Evolutionary conservation across 306 rosid species (phyloP), one percentile per base, ranked within the genome.

Genomic region (Rosa persica): DNA sequence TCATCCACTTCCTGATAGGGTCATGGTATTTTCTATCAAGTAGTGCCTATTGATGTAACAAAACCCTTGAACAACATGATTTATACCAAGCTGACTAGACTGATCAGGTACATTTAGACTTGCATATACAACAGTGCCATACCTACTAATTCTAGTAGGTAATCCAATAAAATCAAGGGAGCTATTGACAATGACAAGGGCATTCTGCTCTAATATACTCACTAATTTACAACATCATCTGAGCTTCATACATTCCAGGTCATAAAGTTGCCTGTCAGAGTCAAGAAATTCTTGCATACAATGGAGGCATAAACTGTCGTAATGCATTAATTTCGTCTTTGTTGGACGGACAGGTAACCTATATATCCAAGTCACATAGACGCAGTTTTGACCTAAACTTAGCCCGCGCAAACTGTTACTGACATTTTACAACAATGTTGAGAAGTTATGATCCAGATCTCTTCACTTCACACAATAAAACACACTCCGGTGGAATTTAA

Each of bases 371-470:
- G 72, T 30, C 27, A 36, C 44, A 12, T 36, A 0, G 43, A 27
- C 60, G 70, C 13, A 30, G 43, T 30, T 60, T 25, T 1, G 40
- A 60, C 55, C 8, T 3, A 46, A 47, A 27, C 39, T 27, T 75
- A 17, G 69, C 10, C 52, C 8, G 2, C 71, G 43, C 43, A 12
- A 27, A 47, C 17, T 34, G 17, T 11, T 75, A 75, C 70, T 6
- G 46, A 61, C 51, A 75, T 44, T n/a, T 6, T 22, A 62, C 22
- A 65, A 48, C 70, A 75, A 22, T 44, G 79, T n/a, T 17, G 22
- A 43, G 43, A 75, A 12, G 39, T 30, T 30, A 75, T 10, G 47
- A 76, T 30, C 72, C 27, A 44, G 44, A 75, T 30, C 79, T 75
- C 61, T 46, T 75, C 47, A 75, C 13, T 46, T 17, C 72, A 75